Evolutionary conservation across 495 filamentous ascomycete genomes (phyloP).

Genomic region (Glarea lozoyensis): DNA sequence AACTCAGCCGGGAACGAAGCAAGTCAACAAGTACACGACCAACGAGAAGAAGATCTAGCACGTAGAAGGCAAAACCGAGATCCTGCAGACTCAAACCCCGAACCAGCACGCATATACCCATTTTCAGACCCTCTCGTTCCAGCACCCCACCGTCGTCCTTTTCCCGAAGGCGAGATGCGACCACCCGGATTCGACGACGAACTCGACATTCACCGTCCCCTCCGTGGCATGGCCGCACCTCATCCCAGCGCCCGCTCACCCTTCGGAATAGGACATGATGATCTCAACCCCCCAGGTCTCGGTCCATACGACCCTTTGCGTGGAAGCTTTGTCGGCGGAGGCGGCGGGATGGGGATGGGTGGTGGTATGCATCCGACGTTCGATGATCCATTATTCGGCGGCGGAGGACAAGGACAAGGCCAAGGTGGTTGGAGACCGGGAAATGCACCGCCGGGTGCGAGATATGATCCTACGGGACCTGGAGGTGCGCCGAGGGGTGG

Average conservation of each 20-base stretch:
- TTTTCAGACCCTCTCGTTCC: slow-evolving; percentile 60
- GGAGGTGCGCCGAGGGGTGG: slow-evolving; percentile 43
- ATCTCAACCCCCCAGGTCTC: slow-evolving; percentile 80
- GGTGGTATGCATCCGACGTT: slow-evolving; percentile 94
- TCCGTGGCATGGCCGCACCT: slow-evolving; percentile 36
- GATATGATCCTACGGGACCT: slow-evolving; percentile 78
- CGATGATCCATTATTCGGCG: slow-evolving; percentile 83
- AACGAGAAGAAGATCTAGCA: slow-evolving; percentile 22
- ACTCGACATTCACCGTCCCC: slow-evolving; percentile 68
- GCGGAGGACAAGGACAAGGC: slow-evolving; percentile 37
- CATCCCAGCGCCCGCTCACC: slow-evolving; percentile 43
- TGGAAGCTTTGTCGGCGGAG: slow-evolving; percentile 47
- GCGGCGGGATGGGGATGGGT: slow-evolving; percentile 31
- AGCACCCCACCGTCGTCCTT: slow-evolving; percentile 51
- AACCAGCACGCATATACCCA: slow-evolving; percentile 55
- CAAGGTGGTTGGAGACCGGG: slow-evolving; percentile 43
- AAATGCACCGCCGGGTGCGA: slow-evolving; percentile 49
- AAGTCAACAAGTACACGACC: slow-evolving; percentile 17
- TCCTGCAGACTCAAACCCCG: slow-evolving; percentile 43
- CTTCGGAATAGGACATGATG: slow-evolving; percentile 66
- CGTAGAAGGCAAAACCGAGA: slow-evolving; percentile 43
- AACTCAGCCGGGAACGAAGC: slow-evolving; percentile 25
- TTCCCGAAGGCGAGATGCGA: slow-evolving; percentile 68
- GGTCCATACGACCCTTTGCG: slow-evolving; percentile 77
- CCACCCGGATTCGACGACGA: slow-evolving; percentile 94